These are phyloP conservation scores for Rubroshorea leprosula DNA, from an alignment of 345 rosid species.

Conservation along the genomic window DNA sequence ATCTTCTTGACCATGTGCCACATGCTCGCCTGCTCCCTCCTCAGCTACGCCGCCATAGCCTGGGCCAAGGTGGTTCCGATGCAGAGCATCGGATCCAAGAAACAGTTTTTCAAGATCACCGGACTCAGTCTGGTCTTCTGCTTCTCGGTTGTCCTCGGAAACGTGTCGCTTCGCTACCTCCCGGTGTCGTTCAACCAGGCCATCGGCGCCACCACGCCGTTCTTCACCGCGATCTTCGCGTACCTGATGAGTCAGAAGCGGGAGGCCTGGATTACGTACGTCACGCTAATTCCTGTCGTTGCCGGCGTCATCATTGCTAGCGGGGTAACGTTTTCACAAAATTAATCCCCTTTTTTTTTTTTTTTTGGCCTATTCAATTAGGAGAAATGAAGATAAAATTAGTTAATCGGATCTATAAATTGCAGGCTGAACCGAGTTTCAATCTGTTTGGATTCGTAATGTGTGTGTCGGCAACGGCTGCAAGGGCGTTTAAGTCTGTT, in stretches of 20 bases:
- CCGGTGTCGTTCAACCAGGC: slow-evolving; percentile 76
- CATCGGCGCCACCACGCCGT: slow-evolving; percentile 63
- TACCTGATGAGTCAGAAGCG: slow-evolving; percentile 45
- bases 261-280: slow-evolving; percentile 58
- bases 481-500: slow-evolving; percentile 71
- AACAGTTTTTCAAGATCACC: slow-evolving; percentile 57
- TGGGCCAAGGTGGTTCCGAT: slow-evolving; percentile 59
- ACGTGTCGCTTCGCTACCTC: slow-evolving; percentile 51
- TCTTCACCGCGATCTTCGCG: slow-evolving; percentile 64
- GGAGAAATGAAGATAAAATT: too few species aligned
- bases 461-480: slow-evolving; percentile 71
- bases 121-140: slow-evolving; percentile 53
- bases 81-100: slow-evolving; percentile 50
- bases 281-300: slow-evolving; percentile 61
- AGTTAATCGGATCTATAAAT: neutral
- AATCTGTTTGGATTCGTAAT: slow-evolving; percentile 59
- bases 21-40: slow-evolving; percentile 59
- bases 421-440: slow-evolving; percentile 76
- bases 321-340: slow-evolving; percentile 28
- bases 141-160: slow-evolving; percentile 61
- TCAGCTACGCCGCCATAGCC: slow-evolving; percentile 52
- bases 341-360: neutral
- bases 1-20: slow-evolving; percentile 76
- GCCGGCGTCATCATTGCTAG: slow-evolving; percentile 71
- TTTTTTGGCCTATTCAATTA: too few species aligned